phyloP scores from a whole-genome alignment of 495 filamentous ascomycete species.

The Friedmanniomyces simplex region DNA sequence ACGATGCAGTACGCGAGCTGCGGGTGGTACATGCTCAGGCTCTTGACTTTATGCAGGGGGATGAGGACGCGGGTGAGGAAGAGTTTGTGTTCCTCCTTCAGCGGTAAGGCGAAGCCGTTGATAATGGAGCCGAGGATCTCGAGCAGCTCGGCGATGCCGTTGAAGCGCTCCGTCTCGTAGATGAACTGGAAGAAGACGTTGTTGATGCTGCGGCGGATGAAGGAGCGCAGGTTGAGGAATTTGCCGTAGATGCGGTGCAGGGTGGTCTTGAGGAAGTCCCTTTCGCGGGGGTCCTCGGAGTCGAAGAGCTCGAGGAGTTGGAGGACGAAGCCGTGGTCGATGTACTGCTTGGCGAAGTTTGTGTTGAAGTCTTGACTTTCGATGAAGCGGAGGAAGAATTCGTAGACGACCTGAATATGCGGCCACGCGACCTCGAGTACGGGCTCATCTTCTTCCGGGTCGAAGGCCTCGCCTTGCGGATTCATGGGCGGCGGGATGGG shows the following conservation, averaged over 20 bases:
- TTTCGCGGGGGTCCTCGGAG: conserved; percentile 93
- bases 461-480: conserved; percentile 95
- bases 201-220: conserved; percentile 96
- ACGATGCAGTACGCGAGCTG: conserved; percentile 99
- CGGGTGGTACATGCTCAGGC: conserved; percentile 99
- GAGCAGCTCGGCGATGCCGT: conserved; percentile 91
- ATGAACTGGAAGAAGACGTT: conserved; percentile 99
- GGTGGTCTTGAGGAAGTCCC: conserved; percentile 97
- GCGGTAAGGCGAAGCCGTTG: conserved; percentile 92
- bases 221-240: conserved; percentile 94
- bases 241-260: conserved; percentile 98
- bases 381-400: conserved; percentile 98
- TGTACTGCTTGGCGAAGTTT: conserved; percentile 98
- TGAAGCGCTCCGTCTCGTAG: conserved; percentile 97
- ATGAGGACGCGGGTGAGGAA: conserved; percentile 91
- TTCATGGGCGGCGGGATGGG: conserved; percentile 96
- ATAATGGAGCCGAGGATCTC: conserved; percentile 98
- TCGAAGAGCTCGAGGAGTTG: conserved; percentile 97
- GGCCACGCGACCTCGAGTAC: conserved; percentile 98
- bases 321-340: conserved; percentile 94
- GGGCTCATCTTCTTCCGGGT: conserved; percentile 96
- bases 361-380: conserved; percentile 99
- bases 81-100: conserved; percentile 98
- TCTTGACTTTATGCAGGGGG: conserved; percentile 95
- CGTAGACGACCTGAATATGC: conserved; percentile 98